Conservation (phyloP, 2,329 filamentous ascomycete species). For the Fusarium sp. region DNA sequence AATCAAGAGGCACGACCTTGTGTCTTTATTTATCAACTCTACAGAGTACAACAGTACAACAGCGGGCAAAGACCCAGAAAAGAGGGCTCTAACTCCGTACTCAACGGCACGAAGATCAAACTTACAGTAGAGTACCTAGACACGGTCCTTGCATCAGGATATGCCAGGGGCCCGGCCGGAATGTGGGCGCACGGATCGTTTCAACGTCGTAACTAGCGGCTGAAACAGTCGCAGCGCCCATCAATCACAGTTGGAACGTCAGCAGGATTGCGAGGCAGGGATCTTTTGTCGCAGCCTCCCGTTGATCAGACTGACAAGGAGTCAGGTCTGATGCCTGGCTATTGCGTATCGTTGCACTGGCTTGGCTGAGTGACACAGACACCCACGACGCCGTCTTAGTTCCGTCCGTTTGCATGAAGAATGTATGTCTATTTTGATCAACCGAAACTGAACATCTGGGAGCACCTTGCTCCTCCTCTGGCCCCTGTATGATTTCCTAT, state of each 20-base stretch:
- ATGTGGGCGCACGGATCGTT: slow-evolving; percentile 46
- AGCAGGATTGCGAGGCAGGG: slow-evolving; percentile 26
- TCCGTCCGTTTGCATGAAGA: slow-evolving; percentile 11
- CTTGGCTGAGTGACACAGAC: not conserved
- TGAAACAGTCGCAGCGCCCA: slow-evolving; percentile 42
- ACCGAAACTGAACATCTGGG: slow-evolving; percentile 15
- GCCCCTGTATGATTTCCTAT: slow-evolving; percentile 14
- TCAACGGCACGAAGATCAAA: slow-evolving; percentile 3
- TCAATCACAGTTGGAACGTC: slow-evolving; percentile 21
- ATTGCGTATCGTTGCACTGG: slow-evolving; percentile 13
- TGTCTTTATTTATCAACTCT: slow-evolving; percentile 27
- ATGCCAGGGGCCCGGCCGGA: slow-evolving; percentile 28
- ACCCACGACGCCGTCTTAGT: not conserved
- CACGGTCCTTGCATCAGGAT: slow-evolving; percentile 38
- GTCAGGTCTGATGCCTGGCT: slow-evolving; percentile 17
- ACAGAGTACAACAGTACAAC: not conserved
- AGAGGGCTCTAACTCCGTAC: not conserved
- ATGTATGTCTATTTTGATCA: slow-evolving; percentile 33
- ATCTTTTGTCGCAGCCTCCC: slow-evolving; percentile 29
- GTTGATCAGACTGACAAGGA: slow-evolving; percentile 36
- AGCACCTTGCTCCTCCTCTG: slow-evolving; percentile 1
- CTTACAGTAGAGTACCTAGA: not conserved
- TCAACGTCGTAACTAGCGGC: slow-evolving; percentile 43
- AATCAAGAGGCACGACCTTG: slow-evolving; percentile 3
- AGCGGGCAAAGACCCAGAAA: slow-evolving; percentile 19